Conservation (phyloP, 2,329 filamentous ascomycete genomes). For the Macroventuria anomochaeta region DNA sequence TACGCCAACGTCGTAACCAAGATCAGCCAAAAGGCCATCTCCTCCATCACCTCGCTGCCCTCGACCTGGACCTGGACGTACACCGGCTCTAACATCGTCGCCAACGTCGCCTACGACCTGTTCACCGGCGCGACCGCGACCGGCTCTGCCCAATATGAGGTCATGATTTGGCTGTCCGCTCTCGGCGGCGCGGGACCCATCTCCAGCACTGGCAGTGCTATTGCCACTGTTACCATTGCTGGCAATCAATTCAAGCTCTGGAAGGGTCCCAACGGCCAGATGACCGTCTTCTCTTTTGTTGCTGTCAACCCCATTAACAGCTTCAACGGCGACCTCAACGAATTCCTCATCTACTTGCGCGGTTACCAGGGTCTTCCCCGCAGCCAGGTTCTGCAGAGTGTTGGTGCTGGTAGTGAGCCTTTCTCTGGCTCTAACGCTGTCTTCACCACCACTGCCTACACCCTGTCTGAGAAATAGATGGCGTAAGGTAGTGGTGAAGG, state of each 20-base stretch:
- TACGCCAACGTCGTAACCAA: constrained; percentile 53
- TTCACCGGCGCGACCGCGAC: constrained; percentile 61
- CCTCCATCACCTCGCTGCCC: constrained; percentile 51
- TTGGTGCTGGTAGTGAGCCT: constrained; percentile 64
- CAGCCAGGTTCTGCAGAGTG: constrained; percentile 61
- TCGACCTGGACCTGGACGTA: constrained; percentile 59
- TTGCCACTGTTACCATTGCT: constrained; percentile 62
- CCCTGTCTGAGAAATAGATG: constrained; percentile 33
- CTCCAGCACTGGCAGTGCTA: constrained; percentile 60
- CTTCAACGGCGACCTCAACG: constrained; percentile 64
- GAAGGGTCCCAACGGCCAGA: constrained; percentile 65
- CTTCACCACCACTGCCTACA: constrained; percentile 53
- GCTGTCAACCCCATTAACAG: constrained; percentile 54
- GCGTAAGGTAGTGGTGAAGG: background rate
- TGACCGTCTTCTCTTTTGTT: constrained; percentile 68
- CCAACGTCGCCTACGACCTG: constrained; percentile 68
- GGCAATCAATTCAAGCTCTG: constrained; percentile 65
- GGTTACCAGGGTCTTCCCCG: constrained; percentile 55
- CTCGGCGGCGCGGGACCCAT: constrained; percentile 66
- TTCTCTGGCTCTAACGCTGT: constrained; percentile 59
- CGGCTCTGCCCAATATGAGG: constrained; percentile 62
- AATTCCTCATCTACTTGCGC: constrained; percentile 65
- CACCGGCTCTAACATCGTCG: constrained; percentile 57
- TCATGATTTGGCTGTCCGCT: constrained; percentile 71
- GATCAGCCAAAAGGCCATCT: constrained; percentile 42